Evolutionary conservation across 805 yeast species (phyloP), one percentile per base, ranked within the genome.

Genomic region (Candida pseudoglaebosa): DNA sequence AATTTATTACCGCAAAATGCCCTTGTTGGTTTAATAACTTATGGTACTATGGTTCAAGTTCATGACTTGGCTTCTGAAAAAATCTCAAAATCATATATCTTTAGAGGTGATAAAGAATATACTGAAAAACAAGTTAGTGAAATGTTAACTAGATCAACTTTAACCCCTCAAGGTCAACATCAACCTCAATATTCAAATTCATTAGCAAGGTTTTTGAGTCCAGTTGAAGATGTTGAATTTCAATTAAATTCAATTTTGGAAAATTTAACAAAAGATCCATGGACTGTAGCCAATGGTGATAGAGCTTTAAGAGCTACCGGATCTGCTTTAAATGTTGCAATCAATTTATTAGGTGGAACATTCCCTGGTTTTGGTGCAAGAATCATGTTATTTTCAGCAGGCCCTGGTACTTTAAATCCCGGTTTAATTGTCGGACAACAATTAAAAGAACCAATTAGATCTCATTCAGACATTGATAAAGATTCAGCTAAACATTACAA

Each of bases 401-500:
- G 99, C 46, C 95, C 96, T 35, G 82, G 96, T 59, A 93, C 99
- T 33, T 80, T 84, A 56, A 84, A 84, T 33, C 98, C 99, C 9
- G 99, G 99, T 52, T 70, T 86, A 59, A 88, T 93, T 49, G 99
- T 93, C 20, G 87, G 91, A 32, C 80, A 83, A 17, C 93, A 89
- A 61, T 75, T 93, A 59, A 85, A 86, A 59, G 99, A 93, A 64
- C 96, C 99, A 35, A 84, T 93, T 52, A 80, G 99, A 71, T 93
- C 99, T 6, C 99, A 93, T 65, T 87, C 85, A 55, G 99, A 93
- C 60, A 86, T 93, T 49, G 98, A 93, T 61, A 82, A 89, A 49
- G 97, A 91, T 53, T 62, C 55, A 40, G 95, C 96, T 40, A 82
- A 82, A 56, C 95, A 89, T 59, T 86, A 80, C 67, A 83, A 85